Evolutionary conservation across 1,284 basidiomycete species (phyloP).

Genomic region (Somion occarium): DNA sequence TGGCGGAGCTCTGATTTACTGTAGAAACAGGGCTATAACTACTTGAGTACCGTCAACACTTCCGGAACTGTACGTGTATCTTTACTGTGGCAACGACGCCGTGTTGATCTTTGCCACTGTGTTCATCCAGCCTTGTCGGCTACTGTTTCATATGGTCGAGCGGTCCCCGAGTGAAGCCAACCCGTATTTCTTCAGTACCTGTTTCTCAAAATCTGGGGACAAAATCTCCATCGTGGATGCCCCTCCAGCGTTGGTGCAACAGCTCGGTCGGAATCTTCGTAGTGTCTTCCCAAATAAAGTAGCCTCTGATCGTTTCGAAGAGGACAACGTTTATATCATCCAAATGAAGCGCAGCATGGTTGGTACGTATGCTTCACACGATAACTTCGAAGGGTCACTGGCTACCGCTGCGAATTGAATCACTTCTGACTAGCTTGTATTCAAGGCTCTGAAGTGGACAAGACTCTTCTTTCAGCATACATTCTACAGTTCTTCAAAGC

Average conservation of each 20-base stretch:
- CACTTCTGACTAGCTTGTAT: background rate
- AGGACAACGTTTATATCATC: slow-evolving; percentile 47
- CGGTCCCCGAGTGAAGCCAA: slow-evolving; percentile 40
- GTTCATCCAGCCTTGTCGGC: slow-evolving; percentile 49
- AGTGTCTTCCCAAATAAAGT: slow-evolving; percentile 44
- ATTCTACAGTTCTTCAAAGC: slow-evolving; percentile 37
- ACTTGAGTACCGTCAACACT: slow-evolving; percentile 56
- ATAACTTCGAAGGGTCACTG: background rate
- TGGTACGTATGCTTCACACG: slow-evolving; percentile 13
- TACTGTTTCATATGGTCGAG: slow-evolving; percentile 41
- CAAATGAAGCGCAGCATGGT: slow-evolving; percentile 36
- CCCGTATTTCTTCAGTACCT: slow-evolving; percentile 56
- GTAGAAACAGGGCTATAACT: slow-evolving; percentile 41
- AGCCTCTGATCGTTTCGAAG: slow-evolving; percentile 39
- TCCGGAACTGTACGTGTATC: slow-evolving; percentile 43
- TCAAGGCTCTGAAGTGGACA: slow-evolving; percentile 34
- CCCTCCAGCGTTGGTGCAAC: slow-evolving; percentile 31
- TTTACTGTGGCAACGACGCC: background rate
- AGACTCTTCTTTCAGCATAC: slow-evolving; percentile 36
- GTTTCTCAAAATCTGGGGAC: slow-evolving; percentile 51
- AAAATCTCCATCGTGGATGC: slow-evolving; percentile 56
- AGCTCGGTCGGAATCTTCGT: slow-evolving; percentile 24
- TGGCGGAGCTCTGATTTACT: background rate
- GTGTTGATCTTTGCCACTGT: too few relatives aligned
- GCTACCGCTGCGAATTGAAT: background rate